phyloP scores from a whole-genome alignment of 2,329 filamentous ascomycete genomes.

The Aschersonia sp. region DNA sequence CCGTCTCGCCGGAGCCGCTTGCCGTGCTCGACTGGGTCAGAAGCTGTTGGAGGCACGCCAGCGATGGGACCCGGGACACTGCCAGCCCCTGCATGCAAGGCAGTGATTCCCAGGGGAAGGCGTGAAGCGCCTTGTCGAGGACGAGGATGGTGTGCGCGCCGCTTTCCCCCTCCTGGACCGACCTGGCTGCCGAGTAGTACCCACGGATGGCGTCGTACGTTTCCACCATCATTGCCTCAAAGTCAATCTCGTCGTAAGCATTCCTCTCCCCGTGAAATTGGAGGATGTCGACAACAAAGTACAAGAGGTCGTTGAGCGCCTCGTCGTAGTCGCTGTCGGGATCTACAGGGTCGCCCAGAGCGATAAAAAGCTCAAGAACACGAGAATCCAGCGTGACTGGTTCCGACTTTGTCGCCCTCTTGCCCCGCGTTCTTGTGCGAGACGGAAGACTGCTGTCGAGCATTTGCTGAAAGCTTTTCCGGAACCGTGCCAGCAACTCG shows the following conservation, averaged over 20 bases:
- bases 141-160: slow-evolving; percentile 69
- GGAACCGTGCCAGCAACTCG: slow-evolving; percentile 58
- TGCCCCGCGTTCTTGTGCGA: slow-evolving; percentile 46
- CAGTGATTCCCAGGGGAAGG: slow-evolving; percentile 91
- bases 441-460: slow-evolving; percentile 80
- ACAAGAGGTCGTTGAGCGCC: slow-evolving; percentile 78
- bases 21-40: slow-evolving; percentile 37
- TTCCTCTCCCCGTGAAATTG: slow-evolving; percentile 95
- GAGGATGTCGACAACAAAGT: slow-evolving; percentile 90
- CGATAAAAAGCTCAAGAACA: slow-evolving; percentile 79
- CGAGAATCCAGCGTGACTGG: slow-evolving; percentile 38
- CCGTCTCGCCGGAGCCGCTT: slow-evolving; percentile 3
- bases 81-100: slow-evolving; percentile 69
- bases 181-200: slow-evolving; percentile 48
- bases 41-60: slow-evolving; percentile 66
- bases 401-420: slow-evolving; percentile 28
- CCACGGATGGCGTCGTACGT: slow-evolving; percentile 69
- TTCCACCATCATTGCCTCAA: slow-evolving; percentile 81
- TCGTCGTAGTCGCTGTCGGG: slow-evolving; percentile 69
- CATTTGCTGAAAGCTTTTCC: slow-evolving; percentile 62
- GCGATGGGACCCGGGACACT: slow-evolving; percentile 76
- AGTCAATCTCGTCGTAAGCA: slow-evolving; percentile 95
- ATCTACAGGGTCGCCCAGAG: slow-evolving; percentile 59
- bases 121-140: slow-evolving; percentile 79
- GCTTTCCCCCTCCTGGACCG: slow-evolving; percentile 22